A percentile compares a stretch with the other conserved stretches of the same genome.
phyloP scores from a whole-genome alignment of 441 rosid species.

The Populus tomentosa region DNA sequence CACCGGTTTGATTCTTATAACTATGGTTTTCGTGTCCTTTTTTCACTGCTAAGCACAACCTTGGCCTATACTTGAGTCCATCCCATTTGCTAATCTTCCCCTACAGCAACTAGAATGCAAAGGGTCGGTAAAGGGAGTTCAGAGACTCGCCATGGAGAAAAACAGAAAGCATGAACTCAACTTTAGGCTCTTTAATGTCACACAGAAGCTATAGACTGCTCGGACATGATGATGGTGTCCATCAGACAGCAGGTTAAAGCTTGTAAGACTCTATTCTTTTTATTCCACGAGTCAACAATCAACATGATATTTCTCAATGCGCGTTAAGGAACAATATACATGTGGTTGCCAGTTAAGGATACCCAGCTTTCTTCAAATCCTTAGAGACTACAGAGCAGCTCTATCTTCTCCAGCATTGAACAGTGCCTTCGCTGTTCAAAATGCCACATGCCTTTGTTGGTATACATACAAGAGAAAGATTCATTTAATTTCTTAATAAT shows the following conservation, averaged over 20 bases:
- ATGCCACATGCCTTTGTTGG: not conserved
- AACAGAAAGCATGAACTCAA: not conserved
- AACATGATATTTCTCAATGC: not conserved
- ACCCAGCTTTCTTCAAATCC: not conserved
- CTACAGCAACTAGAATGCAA: too few relatives aligned
- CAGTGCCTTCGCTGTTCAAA: not conserved
- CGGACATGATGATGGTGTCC: not conserved
- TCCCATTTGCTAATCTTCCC: too few relatives aligned
- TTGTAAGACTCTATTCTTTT: not conserved
- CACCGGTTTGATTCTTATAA: accelerated
- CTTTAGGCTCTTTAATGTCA: not conserved
- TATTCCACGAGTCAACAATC: not conserved
- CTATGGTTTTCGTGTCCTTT: too few relatives aligned
- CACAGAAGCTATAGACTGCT: not conserved
- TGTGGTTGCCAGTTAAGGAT: not conserved
- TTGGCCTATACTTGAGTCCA: not conserved
- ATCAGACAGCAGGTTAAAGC: not conserved
- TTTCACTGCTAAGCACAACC: not conserved
- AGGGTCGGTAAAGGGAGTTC: too few relatives aligned
- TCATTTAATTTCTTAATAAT: not conserved
- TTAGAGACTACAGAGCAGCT: not conserved
- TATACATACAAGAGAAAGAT: not conserved
- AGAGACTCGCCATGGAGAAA: too few relatives aligned
- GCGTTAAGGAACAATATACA: not conserved
- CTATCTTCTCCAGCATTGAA: not conserved